Conservation (phyloP, 1,139 yeast genomes). For the Suhomyces coccinellae region DNA sequence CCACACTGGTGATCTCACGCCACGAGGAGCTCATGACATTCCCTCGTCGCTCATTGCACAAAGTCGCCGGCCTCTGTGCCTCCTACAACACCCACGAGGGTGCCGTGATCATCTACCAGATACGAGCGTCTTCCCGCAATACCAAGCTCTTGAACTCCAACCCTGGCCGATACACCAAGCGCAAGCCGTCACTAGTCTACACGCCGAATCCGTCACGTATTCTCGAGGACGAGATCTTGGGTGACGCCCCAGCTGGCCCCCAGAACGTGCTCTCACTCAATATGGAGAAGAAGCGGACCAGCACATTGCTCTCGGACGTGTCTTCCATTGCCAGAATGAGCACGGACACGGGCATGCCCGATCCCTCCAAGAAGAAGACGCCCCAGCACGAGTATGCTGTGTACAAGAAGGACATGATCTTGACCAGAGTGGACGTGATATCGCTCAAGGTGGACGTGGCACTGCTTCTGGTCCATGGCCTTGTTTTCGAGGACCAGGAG, state of each 20-base stretch:
- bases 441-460: slow-evolving; percentile 29
- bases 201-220: slow-evolving; percentile 47
- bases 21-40: slow-evolving; percentile 57
- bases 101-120: slow-evolving; percentile 50
- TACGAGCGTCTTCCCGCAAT: slow-evolving; percentile 41
- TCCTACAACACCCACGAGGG: slow-evolving; percentile 51
- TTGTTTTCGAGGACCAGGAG: slow-evolving; percentile 56
- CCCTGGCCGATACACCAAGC: slow-evolving; percentile 20
- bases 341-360: slow-evolving; percentile 37
- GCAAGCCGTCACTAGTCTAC: slow-evolving; percentile 31
- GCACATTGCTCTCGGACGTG: slow-evolving; percentile 55
- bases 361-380: slow-evolving; percentile 23
- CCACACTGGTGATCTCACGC: slow-evolving; percentile 63
- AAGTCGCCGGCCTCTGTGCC: slow-evolving; percentile 46
- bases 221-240: slow-evolving; percentile 40
- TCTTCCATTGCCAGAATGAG: slow-evolving; percentile 66
- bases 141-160: slow-evolving; percentile 14
- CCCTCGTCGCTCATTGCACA: slow-evolving; percentile 41
- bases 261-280: slow-evolving; percentile 31
- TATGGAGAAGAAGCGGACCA: slow-evolving; percentile 54
- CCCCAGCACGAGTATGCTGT: slow-evolving; percentile 26
- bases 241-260: slow-evolving; percentile 16
- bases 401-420: slow-evolving; percentile 63
- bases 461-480: slow-evolving; percentile 42
- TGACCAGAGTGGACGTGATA: slow-evolving; percentile 58